A percentile compares a stretch with the other conserved stretches of the same genome.
Evolutionary conservation across 257 asterid genomes (phyloP).

Genomic region (Scutellaria baicalensis): DNA sequence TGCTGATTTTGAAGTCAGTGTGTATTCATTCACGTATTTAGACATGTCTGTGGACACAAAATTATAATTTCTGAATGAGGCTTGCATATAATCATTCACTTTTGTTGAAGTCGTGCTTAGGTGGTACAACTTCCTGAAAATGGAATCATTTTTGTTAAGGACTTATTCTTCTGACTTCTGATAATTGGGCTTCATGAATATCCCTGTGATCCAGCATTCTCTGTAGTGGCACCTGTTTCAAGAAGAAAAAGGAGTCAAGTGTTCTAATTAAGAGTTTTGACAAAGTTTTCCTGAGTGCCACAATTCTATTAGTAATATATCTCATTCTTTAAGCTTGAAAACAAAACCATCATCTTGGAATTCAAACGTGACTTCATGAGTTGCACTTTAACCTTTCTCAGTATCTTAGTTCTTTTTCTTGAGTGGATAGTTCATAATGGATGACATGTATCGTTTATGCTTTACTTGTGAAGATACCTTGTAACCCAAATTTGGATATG

Average conservation of each 20-base stretch:
- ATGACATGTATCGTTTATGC: not conserved
- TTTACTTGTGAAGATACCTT: not conserved
- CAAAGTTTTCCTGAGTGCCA: not conserved
- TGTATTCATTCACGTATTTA: not conserved
- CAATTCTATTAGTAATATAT: not conserved
- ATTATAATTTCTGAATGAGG: not conserved
- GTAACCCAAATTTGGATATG: not conserved
- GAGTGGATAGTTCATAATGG: not conserved
- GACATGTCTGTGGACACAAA: not conserved
- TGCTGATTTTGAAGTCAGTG: not conserved
- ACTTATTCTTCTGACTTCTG: not conserved
- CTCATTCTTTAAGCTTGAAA: not conserved
- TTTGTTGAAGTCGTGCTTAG: not conserved
- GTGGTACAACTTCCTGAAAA: not conserved
- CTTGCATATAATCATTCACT: not conserved
- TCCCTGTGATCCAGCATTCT: not conserved
- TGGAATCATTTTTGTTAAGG: not conserved
- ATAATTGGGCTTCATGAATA: not conserved
- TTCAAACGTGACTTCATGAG: not conserved
- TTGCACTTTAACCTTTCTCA: constrained; percentile 1
- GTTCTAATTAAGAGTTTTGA: not conserved
- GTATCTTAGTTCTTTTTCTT: not conserved
- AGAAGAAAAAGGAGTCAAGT: not conserved
- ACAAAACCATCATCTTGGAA: not conserved
- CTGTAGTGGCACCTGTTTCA: not conserved